phyloP scores from a whole-genome alignment of 108 stramenopile species.

The Thalassiosira profunda region DNA sequence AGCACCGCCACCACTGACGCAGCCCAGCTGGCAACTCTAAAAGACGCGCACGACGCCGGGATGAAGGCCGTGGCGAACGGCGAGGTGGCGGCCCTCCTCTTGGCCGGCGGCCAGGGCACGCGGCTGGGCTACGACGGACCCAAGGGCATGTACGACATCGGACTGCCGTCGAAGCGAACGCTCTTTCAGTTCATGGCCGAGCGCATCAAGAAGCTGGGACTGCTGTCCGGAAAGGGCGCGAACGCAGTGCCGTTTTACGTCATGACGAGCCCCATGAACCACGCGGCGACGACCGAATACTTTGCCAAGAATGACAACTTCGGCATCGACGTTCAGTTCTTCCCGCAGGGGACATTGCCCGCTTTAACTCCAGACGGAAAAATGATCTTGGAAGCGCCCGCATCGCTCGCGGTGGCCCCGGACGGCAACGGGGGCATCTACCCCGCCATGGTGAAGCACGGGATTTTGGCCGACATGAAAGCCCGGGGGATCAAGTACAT shows the following conservation, averaged over 20 bases:
- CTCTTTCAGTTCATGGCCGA: constrained; percentile 92
- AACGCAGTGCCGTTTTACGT: constrained; percentile 88
- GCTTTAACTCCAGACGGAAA: constrained; percentile 90
- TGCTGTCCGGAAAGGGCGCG: constrained; percentile 30
- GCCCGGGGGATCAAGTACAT: constrained; percentile 81
- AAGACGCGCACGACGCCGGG: constrained; percentile 39
- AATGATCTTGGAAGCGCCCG: constrained; percentile 85
- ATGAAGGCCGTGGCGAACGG: constrained; percentile 63
- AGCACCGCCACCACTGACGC: constrained; percentile 38
- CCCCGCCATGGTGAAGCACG: constrained; percentile 85
- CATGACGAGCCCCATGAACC: constrained; percentile 98
- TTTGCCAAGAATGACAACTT: constrained; percentile 84
- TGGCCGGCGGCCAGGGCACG: constrained; percentile 97
- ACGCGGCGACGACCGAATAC: constrained; percentile 80
- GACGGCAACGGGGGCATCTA: constrained; percentile 99
- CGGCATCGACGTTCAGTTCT: constrained; percentile 93
- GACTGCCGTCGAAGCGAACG: constrained; percentile 83
- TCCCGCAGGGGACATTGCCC: constrained; percentile 95
- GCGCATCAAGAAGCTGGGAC: constrained; percentile 68
- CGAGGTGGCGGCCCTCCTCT: constrained; percentile 92
- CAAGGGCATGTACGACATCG: constrained; percentile 97
- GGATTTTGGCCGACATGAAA: constrained; percentile 88
- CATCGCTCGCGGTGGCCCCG: constrained; percentile 85
- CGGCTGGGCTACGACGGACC: constrained; percentile 95
- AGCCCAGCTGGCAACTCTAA: constrained; percentile 5